phyloP scores from a whole-genome alignment of 768 basidiomycete genomes.

The Lentinus tigrinus region DNA sequence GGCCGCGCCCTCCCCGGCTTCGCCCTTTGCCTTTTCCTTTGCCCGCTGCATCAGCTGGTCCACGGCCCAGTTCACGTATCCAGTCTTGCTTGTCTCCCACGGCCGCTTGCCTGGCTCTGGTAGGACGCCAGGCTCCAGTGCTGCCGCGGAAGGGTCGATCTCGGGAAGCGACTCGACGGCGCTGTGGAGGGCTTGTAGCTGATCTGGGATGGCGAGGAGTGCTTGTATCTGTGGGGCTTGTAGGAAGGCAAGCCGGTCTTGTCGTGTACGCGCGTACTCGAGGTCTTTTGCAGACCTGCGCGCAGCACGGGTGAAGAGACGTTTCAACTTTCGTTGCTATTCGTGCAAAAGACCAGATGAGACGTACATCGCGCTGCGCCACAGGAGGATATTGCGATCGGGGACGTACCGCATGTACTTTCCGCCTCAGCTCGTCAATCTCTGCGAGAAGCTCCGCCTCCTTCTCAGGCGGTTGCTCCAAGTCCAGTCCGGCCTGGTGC shows the following conservation, averaged over 20 bases:
- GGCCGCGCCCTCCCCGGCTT: conserved; percentile 1
- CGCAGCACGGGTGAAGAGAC: conserved; percentile 53
- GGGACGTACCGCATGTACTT: conserved; percentile 72
- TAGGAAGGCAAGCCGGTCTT: conserved; percentile 45
- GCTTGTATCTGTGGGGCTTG: conserved; percentile 38
- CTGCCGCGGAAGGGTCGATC: conserved; percentile 19
- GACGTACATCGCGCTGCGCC: too few species aligned
- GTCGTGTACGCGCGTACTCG: conserved; percentile 43
- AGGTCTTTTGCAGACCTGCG: conserved; percentile 46
- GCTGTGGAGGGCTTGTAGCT: conserved; percentile 45
- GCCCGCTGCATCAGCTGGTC: conserved; percentile 45
- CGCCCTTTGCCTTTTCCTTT: conserved; percentile 22
- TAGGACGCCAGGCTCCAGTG: conserved; percentile 11
- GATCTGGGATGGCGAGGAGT: conserved; percentile 39
- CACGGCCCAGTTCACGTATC: conserved; percentile 79
- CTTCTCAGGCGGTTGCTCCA: conserved; percentile 57
- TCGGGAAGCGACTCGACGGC: conserved; percentile 49
- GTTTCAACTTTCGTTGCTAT: conserved; percentile 68
- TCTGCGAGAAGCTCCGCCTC: conserved; percentile 59
- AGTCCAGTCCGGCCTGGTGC: conserved; percentile 72
- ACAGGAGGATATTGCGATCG: too few species aligned
- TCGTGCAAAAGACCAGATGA: background rate
- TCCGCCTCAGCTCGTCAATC: conserved; percentile 62
- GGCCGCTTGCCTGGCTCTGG: conserved; percentile 65
- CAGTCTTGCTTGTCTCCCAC: conserved; percentile 75